phyloP scores from a whole-genome alignment of 257 asterid genomes.

The Nicotiana tabacum region DNA sequence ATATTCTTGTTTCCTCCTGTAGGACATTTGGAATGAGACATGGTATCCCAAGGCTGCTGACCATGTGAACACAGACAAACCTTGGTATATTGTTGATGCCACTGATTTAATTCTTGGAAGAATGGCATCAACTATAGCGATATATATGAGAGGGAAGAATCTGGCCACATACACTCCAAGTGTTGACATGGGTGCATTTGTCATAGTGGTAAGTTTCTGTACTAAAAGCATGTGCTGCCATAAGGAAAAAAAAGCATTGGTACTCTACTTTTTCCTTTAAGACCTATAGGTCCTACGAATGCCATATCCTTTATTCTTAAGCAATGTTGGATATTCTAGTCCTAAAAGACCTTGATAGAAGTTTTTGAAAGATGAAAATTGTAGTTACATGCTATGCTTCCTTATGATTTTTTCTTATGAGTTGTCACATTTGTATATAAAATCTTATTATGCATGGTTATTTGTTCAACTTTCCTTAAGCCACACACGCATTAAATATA shows the following conservation, averaged over 20 bases:
- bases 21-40: slow-evolving; percentile 93
- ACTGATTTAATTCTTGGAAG: slow-evolving; percentile 88
- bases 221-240: neutral
- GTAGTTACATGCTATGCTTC: neutral
- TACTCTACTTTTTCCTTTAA: neutral
- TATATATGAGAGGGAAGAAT: slow-evolving; percentile 87
- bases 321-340: neutral
- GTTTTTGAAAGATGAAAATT: neutral
- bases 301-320: neutral
- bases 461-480: neutral
- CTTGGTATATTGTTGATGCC: slow-evolving; percentile 92
- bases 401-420: neutral
- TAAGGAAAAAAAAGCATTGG: neutral
- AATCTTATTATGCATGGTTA: neutral
- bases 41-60: slow-evolving; percentile 97
- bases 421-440: neutral
- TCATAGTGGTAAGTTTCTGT: slow-evolving; percentile 60
- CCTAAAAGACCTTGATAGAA: neutral
- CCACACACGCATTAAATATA: neutral
- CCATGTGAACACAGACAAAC: slow-evolving; percentile 73
- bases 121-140: slow-evolving; percentile 87
- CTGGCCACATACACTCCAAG: slow-evolving; percentile 91
- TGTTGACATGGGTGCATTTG: slow-evolving; percentile 98
- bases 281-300: neutral
- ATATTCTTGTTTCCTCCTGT: slow-evolving; percentile 18